Evolutionary conservation across 2,329 filamentous ascomycete genomes (phyloP), one percentile per base, ranked within the genome.

Genomic region (Fusarium tricinctum): DNA sequence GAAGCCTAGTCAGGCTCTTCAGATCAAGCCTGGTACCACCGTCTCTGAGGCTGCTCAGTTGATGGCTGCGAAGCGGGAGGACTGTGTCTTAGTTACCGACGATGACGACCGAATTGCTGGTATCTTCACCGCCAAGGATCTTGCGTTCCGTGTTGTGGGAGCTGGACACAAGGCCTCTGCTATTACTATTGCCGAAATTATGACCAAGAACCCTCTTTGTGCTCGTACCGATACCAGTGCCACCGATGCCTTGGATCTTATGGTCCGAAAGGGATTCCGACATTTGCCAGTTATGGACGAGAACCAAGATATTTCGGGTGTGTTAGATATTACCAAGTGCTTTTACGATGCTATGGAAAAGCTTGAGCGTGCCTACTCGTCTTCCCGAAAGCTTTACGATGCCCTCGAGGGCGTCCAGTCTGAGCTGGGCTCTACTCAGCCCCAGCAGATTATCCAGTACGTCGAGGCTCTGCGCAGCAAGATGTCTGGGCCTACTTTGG

Each of bases 281-380:
- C 96, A 99, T 83, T 81, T 99, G 77, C 96, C 96, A 5, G 96
- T 99, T 70, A 99, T 99, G 96, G 96, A 99, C 81, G 96, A 99
- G 84, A 98, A 99, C 80, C 96, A 99, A 81, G 95, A 99, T 77
- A 99, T 99, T 67, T 97, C 94, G 9, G 96, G 96, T 84, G 94
- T 99, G 71, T 84, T 99, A 55, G 96, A 99, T 80, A 99, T 99
- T 74, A 99, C 96, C 58, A 99, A 98, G 82, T 99, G 96, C 82
- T 99, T 99, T 81, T 99, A 99, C 81, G 96, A 99, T 81, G 96
- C 96, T 43, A 99, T 99, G 96, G 96, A 99, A 85, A 99, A 99
- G 85, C 84, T 99, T 63, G 96, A 99, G 84, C 91, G 96, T 51
- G 96, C 96, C 50, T 99, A 99, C 80, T 94, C 93, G 70, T 98